A percentile compares a stretch with the other conserved stretches of the same genome.
These are phyloP conservation scores for Leptographium lundbergii DNA, from an alignment of 2,329 filamentous ascomycete species.

Conservation along the genomic window DNA sequence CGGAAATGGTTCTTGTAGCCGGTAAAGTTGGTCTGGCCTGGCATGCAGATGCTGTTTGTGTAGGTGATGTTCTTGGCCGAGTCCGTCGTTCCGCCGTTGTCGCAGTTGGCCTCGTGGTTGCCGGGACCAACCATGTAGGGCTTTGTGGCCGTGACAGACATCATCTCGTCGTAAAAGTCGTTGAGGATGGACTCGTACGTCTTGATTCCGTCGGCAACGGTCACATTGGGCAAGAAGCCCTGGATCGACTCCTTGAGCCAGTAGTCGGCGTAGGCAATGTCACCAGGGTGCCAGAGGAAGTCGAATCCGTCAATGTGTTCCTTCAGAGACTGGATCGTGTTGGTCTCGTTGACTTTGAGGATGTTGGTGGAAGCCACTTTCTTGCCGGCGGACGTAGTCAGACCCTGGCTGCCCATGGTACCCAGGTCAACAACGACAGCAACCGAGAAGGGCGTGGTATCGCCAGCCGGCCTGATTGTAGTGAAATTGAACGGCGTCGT, in stretches of 20 bases:
- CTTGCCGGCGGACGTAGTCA: slow-evolving; percentile 5
- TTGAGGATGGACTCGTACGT: slow-evolving; percentile 40
- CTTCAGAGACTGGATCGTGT: slow-evolving; percentile 7
- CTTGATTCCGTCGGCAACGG: slow-evolving; percentile 25
- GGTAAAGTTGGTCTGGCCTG: slow-evolving; percentile 16
- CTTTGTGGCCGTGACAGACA: slow-evolving; percentile 25
- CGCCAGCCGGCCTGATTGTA: slow-evolving; percentile 23
- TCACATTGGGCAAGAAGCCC: slow-evolving; percentile 18
- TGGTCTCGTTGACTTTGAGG: slow-evolving; percentile 8
- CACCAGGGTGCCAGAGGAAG: slow-evolving; percentile 34
- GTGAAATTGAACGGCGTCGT: slow-evolving; percentile 19
- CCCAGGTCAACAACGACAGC: slow-evolving; percentile 35
- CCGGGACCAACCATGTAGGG: slow-evolving; percentile 32
- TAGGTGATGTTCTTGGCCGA: background rate
- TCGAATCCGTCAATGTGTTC: slow-evolving; percentile 4
- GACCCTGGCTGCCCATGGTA: slow-evolving; percentile 10
- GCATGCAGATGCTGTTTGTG: slow-evolving; percentile 30
- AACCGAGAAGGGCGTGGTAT: slow-evolving; percentile 27
- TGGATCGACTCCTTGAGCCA: slow-evolving; percentile 30
- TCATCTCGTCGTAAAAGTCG: slow-evolving; percentile 36
- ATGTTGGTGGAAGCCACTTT: slow-evolving; percentile 3
- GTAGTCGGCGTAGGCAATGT: slow-evolving; percentile 32
- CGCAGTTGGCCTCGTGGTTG: slow-evolving; percentile 19
- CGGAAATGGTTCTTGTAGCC: slow-evolving; percentile 12
- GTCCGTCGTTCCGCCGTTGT: slow-evolving; percentile 30